phyloP scores from a whole-genome alignment of 192 early-diverging fungal species.

The Gonapodya prolifera region DNA sequence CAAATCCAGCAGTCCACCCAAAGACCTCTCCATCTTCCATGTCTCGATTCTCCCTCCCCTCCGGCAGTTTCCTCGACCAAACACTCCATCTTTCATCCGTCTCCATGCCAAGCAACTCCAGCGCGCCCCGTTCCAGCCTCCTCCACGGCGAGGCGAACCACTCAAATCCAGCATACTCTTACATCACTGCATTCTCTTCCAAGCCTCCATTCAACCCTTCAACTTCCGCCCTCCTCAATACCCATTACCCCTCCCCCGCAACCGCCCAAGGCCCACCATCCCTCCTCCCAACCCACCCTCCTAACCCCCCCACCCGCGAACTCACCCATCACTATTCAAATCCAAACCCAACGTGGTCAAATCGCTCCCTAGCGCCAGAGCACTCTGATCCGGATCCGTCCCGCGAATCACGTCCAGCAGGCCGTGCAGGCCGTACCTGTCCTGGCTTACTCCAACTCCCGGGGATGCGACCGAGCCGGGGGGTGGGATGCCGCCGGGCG shows the following conservation, averaged over 20 bases:
- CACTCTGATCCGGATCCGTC: conserved; percentile 58
- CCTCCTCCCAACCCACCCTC: background rate
- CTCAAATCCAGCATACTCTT: no score
- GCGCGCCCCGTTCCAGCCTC: no score
- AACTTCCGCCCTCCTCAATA: no score
- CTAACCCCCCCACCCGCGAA: background rate
- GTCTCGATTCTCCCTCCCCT: no score
- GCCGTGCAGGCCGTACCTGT: conserved; percentile 76
- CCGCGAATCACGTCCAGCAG: conserved; percentile 65
- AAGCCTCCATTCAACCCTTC: no score
- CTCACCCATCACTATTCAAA: conserved; percentile 33
- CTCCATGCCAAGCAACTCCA: no score
- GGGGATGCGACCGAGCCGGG: background rate
- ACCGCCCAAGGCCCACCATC: background rate
- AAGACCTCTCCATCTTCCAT: no score
- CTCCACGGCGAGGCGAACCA: no score
- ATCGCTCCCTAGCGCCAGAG: conserved; percentile 82
- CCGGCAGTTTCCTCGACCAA: no score
- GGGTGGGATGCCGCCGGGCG: background rate
- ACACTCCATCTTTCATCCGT: no score
- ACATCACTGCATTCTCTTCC: no score
- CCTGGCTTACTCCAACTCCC: conserved; percentile 10
- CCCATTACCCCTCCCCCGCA: background rate
- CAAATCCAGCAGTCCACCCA: no score
- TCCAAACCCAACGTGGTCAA: conserved; percentile 73